Evolutionary conservation across 2,329 filamentous ascomycete genomes (phyloP), one percentile per base, ranked within the genome.

Genomic region (Graphium sp.): DNA sequence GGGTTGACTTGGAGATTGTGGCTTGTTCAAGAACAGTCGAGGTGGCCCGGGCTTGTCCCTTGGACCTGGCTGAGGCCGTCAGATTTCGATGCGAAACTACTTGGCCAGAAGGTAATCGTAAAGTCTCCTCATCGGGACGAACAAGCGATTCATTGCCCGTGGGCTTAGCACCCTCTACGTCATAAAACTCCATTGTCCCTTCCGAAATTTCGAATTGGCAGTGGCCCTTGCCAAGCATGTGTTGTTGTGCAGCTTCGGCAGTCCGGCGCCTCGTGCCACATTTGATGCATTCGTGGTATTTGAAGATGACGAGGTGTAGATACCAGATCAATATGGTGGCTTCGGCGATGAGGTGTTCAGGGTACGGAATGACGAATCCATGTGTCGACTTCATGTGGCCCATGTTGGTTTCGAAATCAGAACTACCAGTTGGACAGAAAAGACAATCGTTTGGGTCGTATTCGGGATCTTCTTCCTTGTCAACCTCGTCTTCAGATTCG

Each of bases 351-450:
- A 69, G 44, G 7, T 47, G 40, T 2, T 51, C 34, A 18, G 37
- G 41, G 17, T 53, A 41, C 1, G 53, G 55, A 11, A 66, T 39
- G 27, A 55, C 48, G 4, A 69, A 45, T 23, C 60, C 50, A 35
- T 70, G 64, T 3, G 44, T 32, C 12, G 47, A 49, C 17, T 49
- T 49, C 64, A 69, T 68, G 39, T 69, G 64, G 2, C 31, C 24
- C 2, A 61, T 20, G 29, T 52, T 62, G 2, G 44, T 36, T 2
- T 49, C 41, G 6, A 63, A 46, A 13, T 32, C 39, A 1, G 33
- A 7, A 3, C 36, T 49, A 5, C 18, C 20, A 2, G 37, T 25
- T 3, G 42, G 39, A 42, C 61, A 65, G 37, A 65, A 62, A 4
- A 62, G 42, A 32, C 58, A 62, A 20, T 47, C 37, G 6, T 37